A percentile compares a stretch with the other conserved stretches of the same genome.
phyloP scores from a whole-genome alignment of 1,284 basidiomycete species.

The Heterobasidion occidentale region DNA sequence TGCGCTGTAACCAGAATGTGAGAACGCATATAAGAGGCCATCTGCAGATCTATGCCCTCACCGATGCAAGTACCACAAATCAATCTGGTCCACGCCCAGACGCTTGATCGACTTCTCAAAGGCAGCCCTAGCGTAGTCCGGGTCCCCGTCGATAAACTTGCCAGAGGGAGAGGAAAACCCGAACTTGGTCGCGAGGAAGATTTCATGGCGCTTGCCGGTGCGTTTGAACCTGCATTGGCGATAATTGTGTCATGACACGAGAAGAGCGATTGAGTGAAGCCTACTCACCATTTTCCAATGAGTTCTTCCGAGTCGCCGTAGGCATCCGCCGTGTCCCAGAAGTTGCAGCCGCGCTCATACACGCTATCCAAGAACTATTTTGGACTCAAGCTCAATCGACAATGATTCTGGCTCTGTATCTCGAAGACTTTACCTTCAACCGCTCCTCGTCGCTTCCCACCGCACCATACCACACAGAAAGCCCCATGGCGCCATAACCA shows the following conservation, averaged over 20 bases:
- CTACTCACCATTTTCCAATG: constrained; percentile 32
- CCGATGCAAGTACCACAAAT: constrained; percentile 39
- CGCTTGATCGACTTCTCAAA: constrained; percentile 28
- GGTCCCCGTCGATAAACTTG: constrained; percentile 19
- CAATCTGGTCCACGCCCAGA: constrained; percentile 37
- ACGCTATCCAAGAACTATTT: constrained; percentile 25
- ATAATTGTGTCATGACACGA: constrained; percentile 16
- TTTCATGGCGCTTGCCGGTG: constrained; percentile 29
- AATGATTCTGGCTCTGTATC: neutral
- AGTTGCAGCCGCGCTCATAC: constrained; percentile 28
- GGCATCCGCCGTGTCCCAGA: constrained; percentile 35
- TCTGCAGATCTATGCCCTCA: constrained; percentile 5
- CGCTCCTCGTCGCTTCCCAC: neutral
- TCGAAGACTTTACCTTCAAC: neutral
- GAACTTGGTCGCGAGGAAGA: constrained; percentile 47
- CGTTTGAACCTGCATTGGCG: constrained; percentile 18
- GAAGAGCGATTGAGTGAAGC: constrained; percentile 6
- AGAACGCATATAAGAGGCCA: neutral
- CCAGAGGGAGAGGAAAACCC: constrained; percentile 20
- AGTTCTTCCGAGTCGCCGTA: constrained; percentile 38
- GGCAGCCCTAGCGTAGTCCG: constrained; percentile 27
- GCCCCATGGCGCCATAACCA: constrained; percentile 2
- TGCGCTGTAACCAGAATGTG: constrained; percentile 20
- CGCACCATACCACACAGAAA: neutral
- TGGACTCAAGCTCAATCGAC: neutral